Base-by-base conservation (phyloP, 2,329 filamentous ascomycete genomes). In the Capronia coronata region DNA sequence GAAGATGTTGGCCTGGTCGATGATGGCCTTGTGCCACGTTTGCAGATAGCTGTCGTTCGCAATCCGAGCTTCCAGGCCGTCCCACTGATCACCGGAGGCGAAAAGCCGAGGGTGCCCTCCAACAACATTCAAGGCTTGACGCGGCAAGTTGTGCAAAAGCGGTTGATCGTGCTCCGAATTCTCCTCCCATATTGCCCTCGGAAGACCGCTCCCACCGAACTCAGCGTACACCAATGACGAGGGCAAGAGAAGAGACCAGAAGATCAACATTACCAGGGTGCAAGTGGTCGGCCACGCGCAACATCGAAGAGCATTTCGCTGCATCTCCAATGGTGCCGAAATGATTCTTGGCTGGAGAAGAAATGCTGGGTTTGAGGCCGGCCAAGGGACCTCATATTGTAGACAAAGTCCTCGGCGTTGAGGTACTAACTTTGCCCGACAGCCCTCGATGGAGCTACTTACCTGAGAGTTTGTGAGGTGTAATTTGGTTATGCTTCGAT, bases 41-140 rank as follows among this genome's bases (percentile, higher is more conserved):
- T 37, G 29, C 43, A 45, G 29, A 37, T 45, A 45, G 9, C 35
- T n/a, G 43, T 45, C 35, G 2, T 45, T 45, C 14, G 43, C 3
- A 37, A 45, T 45, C 30, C 21, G 27, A 37, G 27, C 27, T 25
- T 35, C 29, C 8, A 45, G 27, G 43, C 43, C 21, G 16, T 19
- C 5, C 43, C 43, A 45, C 30, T 45, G 43, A 21, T 45, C 43
- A 37, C 43, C 43, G 1, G 43, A 45, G 29, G 43, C 43, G 43
- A 45, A 45, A 21, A 45, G 43, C 10, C 43, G 43, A 35, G 43
- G 43, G 30, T 45, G 43, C 14, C 23, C 43, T 14, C 30, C n/a
- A 18, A 45, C 43, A 5, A 45, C 43, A 19, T n/a, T 21, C 43
- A 37, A 21, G 30, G 43, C 27, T 19, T 45, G n/a, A 22, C 43